Base-by-base conservation (phyloP, 495 filamentous ascomycete genomes). In the Annulohypoxylon stygium region DNA sequence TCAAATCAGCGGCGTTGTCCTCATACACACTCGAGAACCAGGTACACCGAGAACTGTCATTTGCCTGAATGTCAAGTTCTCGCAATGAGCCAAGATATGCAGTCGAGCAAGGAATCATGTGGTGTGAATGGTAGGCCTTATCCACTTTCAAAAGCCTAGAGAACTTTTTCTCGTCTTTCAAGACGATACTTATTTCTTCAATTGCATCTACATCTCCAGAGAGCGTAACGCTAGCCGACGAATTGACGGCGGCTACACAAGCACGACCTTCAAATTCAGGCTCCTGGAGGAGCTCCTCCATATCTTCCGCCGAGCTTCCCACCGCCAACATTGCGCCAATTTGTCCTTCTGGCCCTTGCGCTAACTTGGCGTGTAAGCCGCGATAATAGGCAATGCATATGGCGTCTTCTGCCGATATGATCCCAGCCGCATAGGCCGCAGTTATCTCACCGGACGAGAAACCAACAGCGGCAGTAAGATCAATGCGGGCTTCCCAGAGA, bases 361-460 rank as follows among this genome's bases (percentile, higher is more conserved):
- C 58, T n/a, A 74, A 30, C 0, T 76, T 66, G 20, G 76, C 41
- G 70, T 76, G 33, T 0, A 82, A 12, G 3, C 88, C 89, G 12
- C 89, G 81, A 34, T 82, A 84, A 59, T 88, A 90, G 0, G 89
- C 86, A 53, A 87, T 71, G 0, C 67, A 55, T 7, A 89, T 83
- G 2, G 88, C 88, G 26, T 86, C 82, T 1, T 23, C 2, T 0
- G 71, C 60, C 0, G 73, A 69, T 1, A 88, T 48, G 4, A 72
- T 71, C 1, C 84, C 83, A 0, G 81, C 78, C 3, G 81, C 81
- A 47, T 84, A 86, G 0, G 85, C 84, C 0, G 83, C 85, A 0
- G 58, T 85, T 61, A 91, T 90, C 71, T 92, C 90, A 12, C 90
- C 89, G 36, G 82, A 86, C 0, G 87, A 90, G 69, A 91, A 88